A percentile compares a stretch with the other conserved stretches of the same genome.
Conservation (phyloP, 345 rosid species). For the Hibiscus trionum region DNA sequence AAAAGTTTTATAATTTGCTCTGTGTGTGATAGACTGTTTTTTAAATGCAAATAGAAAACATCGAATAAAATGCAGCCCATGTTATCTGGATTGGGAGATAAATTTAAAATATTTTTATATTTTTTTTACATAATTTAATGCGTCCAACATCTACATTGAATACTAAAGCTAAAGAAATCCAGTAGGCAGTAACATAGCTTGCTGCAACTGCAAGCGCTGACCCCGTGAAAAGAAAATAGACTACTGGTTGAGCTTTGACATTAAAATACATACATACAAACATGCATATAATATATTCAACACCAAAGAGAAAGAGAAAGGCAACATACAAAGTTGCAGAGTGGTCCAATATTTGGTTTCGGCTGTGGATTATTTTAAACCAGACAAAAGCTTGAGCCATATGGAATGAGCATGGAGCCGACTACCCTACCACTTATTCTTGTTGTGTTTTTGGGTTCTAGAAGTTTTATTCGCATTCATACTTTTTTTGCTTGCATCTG, state of each 20-base stretch:
- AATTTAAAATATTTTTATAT: no score
- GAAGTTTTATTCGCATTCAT: no score
- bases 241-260: not conserved
- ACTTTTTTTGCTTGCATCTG: no score
- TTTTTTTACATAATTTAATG: no score
- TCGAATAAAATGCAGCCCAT: no score
- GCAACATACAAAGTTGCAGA: not conserved
- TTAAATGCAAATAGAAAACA: no score
- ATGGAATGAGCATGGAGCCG: slow-evolving; percentile 9
- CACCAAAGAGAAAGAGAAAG: not conserved
- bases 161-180: not conserved
- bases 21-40: no score
- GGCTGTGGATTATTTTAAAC: not conserved
- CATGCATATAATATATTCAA: not conserved
- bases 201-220: not conserved
- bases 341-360: not conserved
- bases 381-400: not conserved
- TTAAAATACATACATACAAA: not conserved
- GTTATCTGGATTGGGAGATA: no score
- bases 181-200: not conserved
- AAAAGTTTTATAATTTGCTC: no score
- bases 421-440: not conserved
- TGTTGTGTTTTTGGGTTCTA: not conserved
- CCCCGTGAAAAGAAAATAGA: not conserved
- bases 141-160: no score